Conservation (phyloP, 257 asterid species). For the Coffea eugenioides region DNA sequence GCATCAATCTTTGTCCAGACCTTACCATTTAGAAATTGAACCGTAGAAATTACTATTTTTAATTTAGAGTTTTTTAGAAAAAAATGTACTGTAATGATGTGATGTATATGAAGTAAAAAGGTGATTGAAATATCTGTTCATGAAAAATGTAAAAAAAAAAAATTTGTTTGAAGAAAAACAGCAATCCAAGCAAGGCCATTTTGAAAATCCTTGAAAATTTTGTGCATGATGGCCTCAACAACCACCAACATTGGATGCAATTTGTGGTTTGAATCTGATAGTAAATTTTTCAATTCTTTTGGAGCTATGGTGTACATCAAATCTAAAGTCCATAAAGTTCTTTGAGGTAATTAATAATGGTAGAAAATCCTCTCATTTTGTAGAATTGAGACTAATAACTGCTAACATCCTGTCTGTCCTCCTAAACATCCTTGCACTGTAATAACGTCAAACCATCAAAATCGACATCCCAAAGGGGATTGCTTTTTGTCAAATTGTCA, state of each 20-base stretch:
- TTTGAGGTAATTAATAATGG: neutral
- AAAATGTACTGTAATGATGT: too few relatives aligned
- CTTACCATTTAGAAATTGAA: too few relatives aligned
- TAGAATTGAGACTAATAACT: neutral
- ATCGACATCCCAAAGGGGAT: constrained; percentile 22
- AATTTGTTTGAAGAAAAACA: too few relatives aligned
- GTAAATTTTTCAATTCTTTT: neutral
- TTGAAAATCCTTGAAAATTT: too few relatives aligned
- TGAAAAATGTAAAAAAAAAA: too few relatives aligned
- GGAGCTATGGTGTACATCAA: neutral
- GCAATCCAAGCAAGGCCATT: too few relatives aligned
- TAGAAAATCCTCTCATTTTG: neutral
- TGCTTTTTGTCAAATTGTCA: constrained; percentile 20
- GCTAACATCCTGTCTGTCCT: neutral
- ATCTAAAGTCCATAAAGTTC: neutral
- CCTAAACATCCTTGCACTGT: neutral
- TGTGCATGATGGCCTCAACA: neutral
- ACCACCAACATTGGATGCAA: neutral
- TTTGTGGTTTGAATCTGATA: neutral
- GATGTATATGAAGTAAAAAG: too few relatives aligned
- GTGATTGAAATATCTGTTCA: too few relatives aligned
- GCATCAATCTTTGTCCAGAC: too few relatives aligned
- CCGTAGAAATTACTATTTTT: too few relatives aligned
- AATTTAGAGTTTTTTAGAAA: too few relatives aligned
- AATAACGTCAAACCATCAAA: neutral